phyloP scores from a whole-genome alignment of 208 protist species.

The Endotrypanum monterogeii region DNA sequence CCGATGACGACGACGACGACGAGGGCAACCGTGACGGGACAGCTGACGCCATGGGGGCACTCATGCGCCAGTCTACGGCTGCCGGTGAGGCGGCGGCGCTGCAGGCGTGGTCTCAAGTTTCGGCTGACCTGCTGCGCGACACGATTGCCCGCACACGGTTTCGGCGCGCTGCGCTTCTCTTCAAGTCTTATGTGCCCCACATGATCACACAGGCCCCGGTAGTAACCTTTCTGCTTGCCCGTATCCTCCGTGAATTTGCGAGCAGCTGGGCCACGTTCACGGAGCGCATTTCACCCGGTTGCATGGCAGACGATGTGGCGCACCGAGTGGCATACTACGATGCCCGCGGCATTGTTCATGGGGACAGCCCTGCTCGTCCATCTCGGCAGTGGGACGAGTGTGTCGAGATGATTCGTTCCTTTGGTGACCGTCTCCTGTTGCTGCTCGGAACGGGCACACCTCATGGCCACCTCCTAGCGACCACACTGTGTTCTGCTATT shows the following conservation, averaged over 20 bases:
- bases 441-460: slow-evolving; percentile 50
- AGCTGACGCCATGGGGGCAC: neutral
- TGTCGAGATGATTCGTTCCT: slow-evolving; percentile 22
- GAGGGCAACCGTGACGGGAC: neutral
- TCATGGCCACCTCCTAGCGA: slow-evolving; percentile 54
- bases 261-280: slow-evolving; percentile 19
- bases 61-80: neutral
- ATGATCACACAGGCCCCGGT: slow-evolving; percentile 59
- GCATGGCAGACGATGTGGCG: slow-evolving; percentile 11
- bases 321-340: slow-evolving; percentile 15
- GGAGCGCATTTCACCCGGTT: slow-evolving; percentile 7
- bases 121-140: slow-evolving; percentile 46
- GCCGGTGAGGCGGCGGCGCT: slow-evolving; percentile 24
- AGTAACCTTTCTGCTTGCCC: slow-evolving; percentile 27
- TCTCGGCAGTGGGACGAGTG: slow-evolving; percentile 18
- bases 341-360: slow-evolving; percentile 11
- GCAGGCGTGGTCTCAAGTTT: slow-evolving; percentile 37
- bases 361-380: neutral
- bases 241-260: slow-evolving; percentile 27
- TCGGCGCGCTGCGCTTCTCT: slow-evolving; percentile 67
- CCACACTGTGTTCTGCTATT: slow-evolving; percentile 48
- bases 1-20: neutral
- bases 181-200: slow-evolving; percentile 65
- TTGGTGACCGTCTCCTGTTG: slow-evolving; percentile 33
- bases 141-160: slow-evolving; percentile 62